Conservation (phyloP, 805 yeast species). For the Zygoascus ofunaensis region DNA sequence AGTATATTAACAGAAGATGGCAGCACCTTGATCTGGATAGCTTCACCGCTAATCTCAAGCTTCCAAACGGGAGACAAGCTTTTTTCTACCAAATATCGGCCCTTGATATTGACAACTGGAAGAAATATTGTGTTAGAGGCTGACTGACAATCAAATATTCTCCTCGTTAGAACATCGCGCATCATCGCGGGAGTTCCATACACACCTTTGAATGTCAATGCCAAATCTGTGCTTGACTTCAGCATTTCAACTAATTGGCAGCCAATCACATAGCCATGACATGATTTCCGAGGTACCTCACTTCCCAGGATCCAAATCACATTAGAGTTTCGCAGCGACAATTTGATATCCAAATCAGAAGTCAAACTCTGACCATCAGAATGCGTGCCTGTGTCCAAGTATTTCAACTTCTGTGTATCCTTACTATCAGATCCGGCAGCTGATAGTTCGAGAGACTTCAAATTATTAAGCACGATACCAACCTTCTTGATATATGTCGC, state of each 20-base stretch:
- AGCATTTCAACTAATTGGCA: slow-evolving; percentile 64
- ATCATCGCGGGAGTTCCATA: slow-evolving; percentile 68
- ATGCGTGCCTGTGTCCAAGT: not conserved
- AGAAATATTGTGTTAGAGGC: slow-evolving; percentile 21
- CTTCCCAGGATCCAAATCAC: slow-evolving; percentile 1
- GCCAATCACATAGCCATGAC: slow-evolving; percentile 73
- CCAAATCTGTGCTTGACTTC: slow-evolving; percentile 53
- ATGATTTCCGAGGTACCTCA: not conserved
- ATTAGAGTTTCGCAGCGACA: not conserved
- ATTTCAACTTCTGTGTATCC: no score
- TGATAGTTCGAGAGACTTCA: not conserved
- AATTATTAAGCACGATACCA: not conserved
- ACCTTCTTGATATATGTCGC: not conserved
- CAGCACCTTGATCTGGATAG: slow-evolving; percentile 19
- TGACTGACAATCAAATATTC: slow-evolving; percentile 2
- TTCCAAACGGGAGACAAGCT: not conserved
- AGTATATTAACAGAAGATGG: slow-evolving; percentile 33
- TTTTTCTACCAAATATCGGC: not conserved
- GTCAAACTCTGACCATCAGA: not conserved
- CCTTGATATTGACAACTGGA: slow-evolving; percentile 21
- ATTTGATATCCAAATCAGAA: not conserved
- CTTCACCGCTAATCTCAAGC: slow-evolving; percentile 19
- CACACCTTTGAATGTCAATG: slow-evolving; percentile 57
- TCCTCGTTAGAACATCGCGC: slow-evolving; percentile 15
- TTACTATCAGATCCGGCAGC: no score